Conservation (phyloP, 2,329 filamentous ascomycete species). For the Seiridium unicorne region DNA sequence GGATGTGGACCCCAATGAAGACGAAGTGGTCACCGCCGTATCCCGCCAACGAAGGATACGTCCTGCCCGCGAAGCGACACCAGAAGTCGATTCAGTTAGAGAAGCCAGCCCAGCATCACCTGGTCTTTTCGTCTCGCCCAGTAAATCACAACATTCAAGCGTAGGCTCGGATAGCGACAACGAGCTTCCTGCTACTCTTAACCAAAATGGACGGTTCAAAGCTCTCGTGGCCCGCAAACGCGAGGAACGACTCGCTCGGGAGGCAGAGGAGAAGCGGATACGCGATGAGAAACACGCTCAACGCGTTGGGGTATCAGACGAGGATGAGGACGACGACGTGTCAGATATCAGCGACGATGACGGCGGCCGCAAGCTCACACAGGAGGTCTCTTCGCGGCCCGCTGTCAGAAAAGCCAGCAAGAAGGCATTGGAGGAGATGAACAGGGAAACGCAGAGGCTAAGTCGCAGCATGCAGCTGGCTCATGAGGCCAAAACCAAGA, state of each 20-base stretch:
- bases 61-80: constrained; percentile 20
- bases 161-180: constrained; percentile 40
- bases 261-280: constrained; percentile 56
- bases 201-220: constrained; percentile 61
- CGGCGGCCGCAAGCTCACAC: constrained; percentile 64
- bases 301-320: constrained; percentile 37
- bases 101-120: constrained; percentile 40
- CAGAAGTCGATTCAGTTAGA: constrained; percentile 23
- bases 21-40: constrained; percentile 19
- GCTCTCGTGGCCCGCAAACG: constrained; percentile 73
- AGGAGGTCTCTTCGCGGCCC: constrained; percentile 57
- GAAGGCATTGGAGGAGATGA: constrained; percentile 93
- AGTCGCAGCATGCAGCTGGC: constrained; percentile 86
- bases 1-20: constrained; percentile 18
- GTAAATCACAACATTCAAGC: constrained; percentile 16
- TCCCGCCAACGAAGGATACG: constrained; percentile 22
- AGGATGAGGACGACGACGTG: constrained; percentile 53
- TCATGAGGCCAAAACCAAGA: constrained; percentile 86
- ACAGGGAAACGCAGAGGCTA: constrained; percentile 88
- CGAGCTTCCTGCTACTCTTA: constrained; percentile 40
- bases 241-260: constrained; percentile 65
- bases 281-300: constrained; percentile 40
- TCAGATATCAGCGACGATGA: constrained; percentile 61
- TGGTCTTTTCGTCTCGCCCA: constrained; percentile 57
- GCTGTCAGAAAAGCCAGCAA: constrained; percentile 84